These are phyloP conservation scores for Babesia gibsoni DNA, from an alignment of 169 alveolate species.

Conservation along the genomic window DNA sequence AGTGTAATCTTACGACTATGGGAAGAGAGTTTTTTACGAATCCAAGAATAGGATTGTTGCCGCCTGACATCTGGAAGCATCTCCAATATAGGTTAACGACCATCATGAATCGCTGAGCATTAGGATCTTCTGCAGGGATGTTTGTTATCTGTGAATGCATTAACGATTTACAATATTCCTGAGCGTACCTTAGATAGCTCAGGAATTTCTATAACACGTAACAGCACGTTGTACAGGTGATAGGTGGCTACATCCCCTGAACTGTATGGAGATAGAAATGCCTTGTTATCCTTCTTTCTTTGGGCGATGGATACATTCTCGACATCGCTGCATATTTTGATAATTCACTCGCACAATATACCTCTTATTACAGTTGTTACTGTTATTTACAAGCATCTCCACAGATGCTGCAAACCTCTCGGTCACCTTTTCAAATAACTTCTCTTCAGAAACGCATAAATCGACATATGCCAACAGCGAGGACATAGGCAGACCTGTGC, in stretches of 20 bases:
- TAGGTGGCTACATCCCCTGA: slow-evolving; percentile 29
- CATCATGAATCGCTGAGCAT: background rate
- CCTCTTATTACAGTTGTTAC: background rate
- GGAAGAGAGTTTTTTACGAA: slow-evolving; percentile 14
- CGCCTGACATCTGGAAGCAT: background rate
- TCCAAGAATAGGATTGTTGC: background rate
- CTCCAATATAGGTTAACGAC: background rate
- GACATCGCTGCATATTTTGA: background rate
- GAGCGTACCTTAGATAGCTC: slow-evolving; percentile 20
- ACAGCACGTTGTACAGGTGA: slow-evolving; percentile 11
- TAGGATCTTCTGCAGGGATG: background rate
- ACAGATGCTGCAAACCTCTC: slow-evolving; percentile 1
- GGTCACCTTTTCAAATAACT: background rate
- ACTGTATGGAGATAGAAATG: slow-evolving; percentile 15
- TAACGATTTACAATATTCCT: background rate
- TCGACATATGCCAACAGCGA: background rate
- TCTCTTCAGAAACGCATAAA: slow-evolving; percentile 9
- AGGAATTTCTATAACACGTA: slow-evolving; percentile 13
- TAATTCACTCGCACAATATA: background rate
- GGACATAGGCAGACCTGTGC: slow-evolving; percentile 39
- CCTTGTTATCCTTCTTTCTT: background rate
- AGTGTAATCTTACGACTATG: slow-evolving; percentile 10
- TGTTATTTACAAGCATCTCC: background rate
- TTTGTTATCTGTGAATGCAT: background rate
- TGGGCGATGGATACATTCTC: background rate